Conservation (phyloP, 2,329 filamentous ascomycete genomes). For the Botrytis elliptica region DNA sequence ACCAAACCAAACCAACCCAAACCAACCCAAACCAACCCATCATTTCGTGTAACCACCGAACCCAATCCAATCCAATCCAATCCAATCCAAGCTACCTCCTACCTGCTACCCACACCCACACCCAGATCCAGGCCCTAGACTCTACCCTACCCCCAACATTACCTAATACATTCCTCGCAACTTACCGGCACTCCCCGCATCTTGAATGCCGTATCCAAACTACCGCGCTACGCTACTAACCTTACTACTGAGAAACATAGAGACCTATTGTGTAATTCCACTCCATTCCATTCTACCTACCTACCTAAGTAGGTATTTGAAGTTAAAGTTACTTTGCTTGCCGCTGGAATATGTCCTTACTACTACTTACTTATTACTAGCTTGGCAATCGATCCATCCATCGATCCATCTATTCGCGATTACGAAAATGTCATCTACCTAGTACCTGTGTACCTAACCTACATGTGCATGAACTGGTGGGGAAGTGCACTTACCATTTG, state of each 20-base stretch:
- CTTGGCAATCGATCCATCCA: background rate
- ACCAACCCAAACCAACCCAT: background rate
- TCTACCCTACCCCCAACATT: background rate
- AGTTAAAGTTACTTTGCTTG: background rate
- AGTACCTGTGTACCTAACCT: no score
- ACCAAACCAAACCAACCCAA: background rate
- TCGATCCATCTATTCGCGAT: background rate
- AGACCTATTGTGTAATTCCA: background rate
- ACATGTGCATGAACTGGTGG: constrained; percentile 37
- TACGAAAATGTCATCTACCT: background rate
- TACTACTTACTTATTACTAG: background rate
- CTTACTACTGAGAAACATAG: background rate
- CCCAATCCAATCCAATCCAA: background rate
- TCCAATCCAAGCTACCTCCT: background rate
- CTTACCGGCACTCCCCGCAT: background rate
- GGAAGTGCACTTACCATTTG: constrained; percentile 29
- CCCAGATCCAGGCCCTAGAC: background rate
- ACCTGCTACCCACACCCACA: no score
- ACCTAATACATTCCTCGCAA: constrained; percentile 14
- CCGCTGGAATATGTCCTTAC: background rate
- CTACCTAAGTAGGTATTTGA: no score
- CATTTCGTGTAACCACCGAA: background rate
- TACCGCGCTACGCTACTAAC: background rate
- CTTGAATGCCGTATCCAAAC: background rate
- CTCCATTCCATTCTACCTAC: background rate